Evolutionary conservation across 1,284 basidiomycete species (phyloP).

Genomic region (Taiwanofungus camphoratus): DNA sequence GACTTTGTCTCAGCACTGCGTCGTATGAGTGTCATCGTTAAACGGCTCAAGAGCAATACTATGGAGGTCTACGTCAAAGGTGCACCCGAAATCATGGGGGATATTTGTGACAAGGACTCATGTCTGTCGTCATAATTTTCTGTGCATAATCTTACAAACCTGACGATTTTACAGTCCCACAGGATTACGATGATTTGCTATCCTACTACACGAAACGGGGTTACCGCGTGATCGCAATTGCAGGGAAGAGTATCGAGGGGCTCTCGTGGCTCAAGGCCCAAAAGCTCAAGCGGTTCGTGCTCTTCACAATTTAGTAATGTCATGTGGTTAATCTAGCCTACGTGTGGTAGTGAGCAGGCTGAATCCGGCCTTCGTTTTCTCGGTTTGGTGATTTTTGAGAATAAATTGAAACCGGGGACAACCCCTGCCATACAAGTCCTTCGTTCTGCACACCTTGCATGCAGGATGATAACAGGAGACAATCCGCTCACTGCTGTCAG

Average conservation of each 20-base stretch:
- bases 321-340: background rate
- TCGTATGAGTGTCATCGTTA: conserved; percentile 97
- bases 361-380: conserved; percentile 90
- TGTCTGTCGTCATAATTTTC: conserved; percentile 46
- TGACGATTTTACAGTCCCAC: conserved; percentile 75
- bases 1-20: conserved; percentile 94
- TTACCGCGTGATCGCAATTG: conserved; percentile 97
- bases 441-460: conserved; percentile 86
- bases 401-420: conserved; percentile 94
- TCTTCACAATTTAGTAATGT: background rate
- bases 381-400: conserved; percentile 97
- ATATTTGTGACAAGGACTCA: conserved; percentile 87
- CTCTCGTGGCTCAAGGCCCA: conserved; percentile 98
- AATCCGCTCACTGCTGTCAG: conserved; percentile 96
- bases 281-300: conserved; percentile 79
- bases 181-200: conserved; percentile 94
- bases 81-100: conserved; percentile 95
- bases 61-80: conserved; percentile 99
- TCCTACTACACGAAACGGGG: conserved; percentile 97
- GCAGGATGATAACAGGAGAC: conserved; percentile 98
- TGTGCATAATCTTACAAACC: background rate
- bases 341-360: conserved; percentile 74
- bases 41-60: conserved; percentile 86
- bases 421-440: conserved; percentile 89
- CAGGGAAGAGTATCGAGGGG: conserved; percentile 92